Evolutionary conservation across 2,329 filamentous ascomycete genomes (phyloP), one percentile per base, ranked within the genome.

Genomic region (Pseudovirgaria hyperparasitica): DNA sequence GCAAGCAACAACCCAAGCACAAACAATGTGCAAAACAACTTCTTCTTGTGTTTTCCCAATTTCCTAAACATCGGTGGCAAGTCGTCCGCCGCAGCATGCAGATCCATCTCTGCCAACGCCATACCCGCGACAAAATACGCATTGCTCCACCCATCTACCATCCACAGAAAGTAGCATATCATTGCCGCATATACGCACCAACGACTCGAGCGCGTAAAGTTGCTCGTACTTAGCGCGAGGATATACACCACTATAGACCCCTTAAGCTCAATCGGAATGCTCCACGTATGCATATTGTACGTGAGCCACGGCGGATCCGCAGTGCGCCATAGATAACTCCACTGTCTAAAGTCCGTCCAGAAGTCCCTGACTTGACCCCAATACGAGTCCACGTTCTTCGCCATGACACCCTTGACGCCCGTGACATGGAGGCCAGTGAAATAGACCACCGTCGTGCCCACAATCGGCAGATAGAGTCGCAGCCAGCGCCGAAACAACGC

Each of bases 171-270:
- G 50, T 81, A 82, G 36, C 60, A 57, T 11, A 71, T 62, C 8
- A 82, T 54, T 1, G 44, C 62, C 1, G 58, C 24, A n/a, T n/a
- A n/a, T 38, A 71, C 53, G 41, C 66, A 66, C 46, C 57, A 57
- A 14, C 52, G 56, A 0, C 65, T 64, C 30, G 63, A 67, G n/a
- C n/a, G n/a, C n/a, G n/a, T n/a, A n/a, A n/a, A n/a, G n/a, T n/a
- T n/a, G n/a, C n/a, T n/a, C n/a, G n/a, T n/a, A n/a, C n/a, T n/a
- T 5, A 70, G 47, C 0, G 64, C 46, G n/a, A n/a, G n/a, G 0
- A 65, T 70, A 44, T 75, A 81, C 28, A 76, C 52, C 34, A 73
- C 54, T 28, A 81, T 61, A 2, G 75, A 80, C 7, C 76, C 75
- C 38, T 62, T 48, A 33, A 52, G 54, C 25, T 55, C 51, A 14